These are phyloP conservation scores for Xylariaceae sp. DNA, from an alignment of 2,329 filamentous ascomycete genomes.

Conservation along the genomic window DNA sequence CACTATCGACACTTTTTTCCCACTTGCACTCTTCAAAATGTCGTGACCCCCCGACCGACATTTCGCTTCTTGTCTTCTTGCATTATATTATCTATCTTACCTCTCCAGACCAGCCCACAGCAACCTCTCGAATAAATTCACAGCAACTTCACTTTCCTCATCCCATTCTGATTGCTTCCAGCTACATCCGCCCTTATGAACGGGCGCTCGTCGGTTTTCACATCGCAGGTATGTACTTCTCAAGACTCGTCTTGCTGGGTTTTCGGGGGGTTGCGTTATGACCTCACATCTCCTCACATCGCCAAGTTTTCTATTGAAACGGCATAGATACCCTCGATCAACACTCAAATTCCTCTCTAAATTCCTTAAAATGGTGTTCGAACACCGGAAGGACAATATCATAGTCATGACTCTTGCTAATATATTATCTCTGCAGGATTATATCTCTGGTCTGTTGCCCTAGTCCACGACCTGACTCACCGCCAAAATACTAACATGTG, in stretches of 20 bases:
- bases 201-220: constrained; percentile 84
- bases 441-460: constrained; percentile 71
- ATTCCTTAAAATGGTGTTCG: too few relatives aligned
- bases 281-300: constrained; percentile 36
- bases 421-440: constrained; percentile 61
- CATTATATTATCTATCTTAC: constrained; percentile 18
- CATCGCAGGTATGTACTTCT: constrained; percentile 74
- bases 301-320: constrained; percentile 1
- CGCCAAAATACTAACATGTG: constrained; percentile 47
- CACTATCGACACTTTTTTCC: constrained; percentile 28
- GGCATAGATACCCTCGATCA: neutral
- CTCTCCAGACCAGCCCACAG: constrained; percentile 4
- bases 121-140: constrained; percentile 20
- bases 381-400: too few relatives aligned
- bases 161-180: constrained; percentile 32
- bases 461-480: constrained; percentile 49
- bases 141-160: constrained; percentile 24
- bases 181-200: constrained; percentile 76
- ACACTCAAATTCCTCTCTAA: neutral
- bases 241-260: neutral
- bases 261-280: constrained; percentile 22
- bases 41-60: constrained; percentile 12
- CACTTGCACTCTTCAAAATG: constrained; percentile 19
- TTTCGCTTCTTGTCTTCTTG: constrained; percentile 12
- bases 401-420: constrained; percentile 50